These are phyloP conservation scores for Pichia scutulata DNA, from an alignment of 805 yeast species.

Conservation along the genomic window DNA sequence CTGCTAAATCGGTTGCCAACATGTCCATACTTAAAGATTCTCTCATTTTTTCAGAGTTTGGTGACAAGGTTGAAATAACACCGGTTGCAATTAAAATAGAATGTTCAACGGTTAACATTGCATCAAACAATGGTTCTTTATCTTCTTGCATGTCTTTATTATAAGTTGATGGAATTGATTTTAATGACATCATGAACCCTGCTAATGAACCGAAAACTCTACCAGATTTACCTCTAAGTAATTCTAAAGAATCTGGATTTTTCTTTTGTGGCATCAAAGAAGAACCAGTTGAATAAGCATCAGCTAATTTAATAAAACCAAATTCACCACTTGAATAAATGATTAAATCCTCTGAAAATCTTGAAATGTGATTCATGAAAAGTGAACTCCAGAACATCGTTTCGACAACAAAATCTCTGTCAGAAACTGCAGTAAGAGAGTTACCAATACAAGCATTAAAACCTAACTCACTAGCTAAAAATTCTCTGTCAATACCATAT, in stretches of 20 bases:
- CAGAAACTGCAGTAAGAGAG: slow-evolving; percentile 93
- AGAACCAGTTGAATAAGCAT: slow-evolving; percentile 97
- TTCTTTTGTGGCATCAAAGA: slow-evolving; percentile 99
- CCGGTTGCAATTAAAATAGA: slow-evolving; percentile 94
- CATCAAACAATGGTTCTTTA: slow-evolving; percentile 96
- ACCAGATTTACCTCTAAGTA: slow-evolving; percentile 94
- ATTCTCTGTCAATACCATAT: slow-evolving; percentile 96
- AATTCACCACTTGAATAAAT: slow-evolving; percentile 97
- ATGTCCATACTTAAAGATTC: slow-evolving; percentile 94
- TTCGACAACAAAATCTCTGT: slow-evolving; percentile 96
- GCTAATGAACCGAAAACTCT: slow-evolving; percentile 92
- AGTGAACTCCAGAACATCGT: slow-evolving; percentile 91
- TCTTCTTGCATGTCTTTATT: slow-evolving; percentile 99
- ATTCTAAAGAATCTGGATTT: slow-evolving; percentile 93
- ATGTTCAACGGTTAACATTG: slow-evolving; percentile 84
- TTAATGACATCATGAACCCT: slow-evolving; percentile 93
- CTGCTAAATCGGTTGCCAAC: slow-evolving; percentile 98
- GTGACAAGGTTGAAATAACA: slow-evolving; percentile 78
- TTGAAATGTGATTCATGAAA: slow-evolving; percentile 91
- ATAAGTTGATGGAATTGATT: slow-evolving; percentile 96
- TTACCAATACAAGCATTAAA: slow-evolving; percentile 87
- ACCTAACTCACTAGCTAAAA: slow-evolving; percentile 69
- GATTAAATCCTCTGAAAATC: slow-evolving; percentile 90
- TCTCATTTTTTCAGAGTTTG: slow-evolving; percentile 70
- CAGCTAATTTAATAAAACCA: slow-evolving; percentile 88